Evolutionary conservation across 352 stramenopile species (phyloP).

Genomic region (Phytopythium montanum): DNA sequence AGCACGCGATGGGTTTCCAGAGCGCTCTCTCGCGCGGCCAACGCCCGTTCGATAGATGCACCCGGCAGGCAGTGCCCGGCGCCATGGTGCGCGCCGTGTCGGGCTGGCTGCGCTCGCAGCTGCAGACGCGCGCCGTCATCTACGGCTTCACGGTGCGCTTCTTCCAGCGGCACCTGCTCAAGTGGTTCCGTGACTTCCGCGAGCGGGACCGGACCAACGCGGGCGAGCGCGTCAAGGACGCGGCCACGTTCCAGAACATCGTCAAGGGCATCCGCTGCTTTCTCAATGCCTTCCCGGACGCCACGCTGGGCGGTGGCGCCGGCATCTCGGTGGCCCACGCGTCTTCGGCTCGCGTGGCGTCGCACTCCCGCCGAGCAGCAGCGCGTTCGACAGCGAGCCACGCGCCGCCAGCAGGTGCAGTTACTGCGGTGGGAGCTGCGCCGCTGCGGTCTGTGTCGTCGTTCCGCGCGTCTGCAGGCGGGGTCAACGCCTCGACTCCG

Average conservation of each 20-base stretch:
- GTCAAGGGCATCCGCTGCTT: slow-evolving; percentile 79
- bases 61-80: slow-evolving; percentile 16
- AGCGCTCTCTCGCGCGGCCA: slow-evolving; percentile 15
- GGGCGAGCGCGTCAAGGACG: slow-evolving; percentile 24
- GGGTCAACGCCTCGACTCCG: neutral
- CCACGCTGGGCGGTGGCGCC: slow-evolving; percentile 2
- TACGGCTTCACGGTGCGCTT: slow-evolving; percentile 77
- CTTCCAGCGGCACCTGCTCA: slow-evolving; percentile 63
- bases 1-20: slow-evolving; percentile 65
- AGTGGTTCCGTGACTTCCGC: slow-evolving; percentile 47
- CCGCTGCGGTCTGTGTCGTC: neutral
- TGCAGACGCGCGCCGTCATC: slow-evolving; percentile 60
- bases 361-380: slow-evolving; percentile 6
- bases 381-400: neutral
- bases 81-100: slow-evolving; percentile 43
- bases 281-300: slow-evolving; percentile 49
- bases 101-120: slow-evolving; percentile 38
- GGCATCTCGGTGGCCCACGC: slow-evolving; percentile 7
- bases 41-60: neutral
- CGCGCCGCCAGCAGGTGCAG: neutral
- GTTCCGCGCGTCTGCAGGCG: neutral
- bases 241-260: slow-evolving; percentile 65
- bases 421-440: neutral
- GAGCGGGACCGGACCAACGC: slow-evolving; percentile 10
- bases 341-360: slow-evolving; percentile 1